phyloP scores from a whole-genome alignment of 441 rosid species.

The Jatropha multifida region DNA sequence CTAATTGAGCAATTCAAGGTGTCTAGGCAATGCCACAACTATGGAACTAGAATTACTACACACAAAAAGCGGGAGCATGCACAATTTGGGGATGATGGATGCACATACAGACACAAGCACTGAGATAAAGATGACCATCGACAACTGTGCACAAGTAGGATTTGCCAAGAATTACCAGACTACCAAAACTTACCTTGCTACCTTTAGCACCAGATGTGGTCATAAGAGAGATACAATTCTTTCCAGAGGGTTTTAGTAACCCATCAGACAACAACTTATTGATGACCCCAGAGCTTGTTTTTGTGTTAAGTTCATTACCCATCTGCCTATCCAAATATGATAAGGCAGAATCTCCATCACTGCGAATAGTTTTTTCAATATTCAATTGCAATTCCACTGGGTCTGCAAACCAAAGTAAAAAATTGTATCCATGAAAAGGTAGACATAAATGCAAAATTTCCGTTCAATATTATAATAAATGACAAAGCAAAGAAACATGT shows the following conservation, averaged over 20 bases:
- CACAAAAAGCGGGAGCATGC: too few species aligned
- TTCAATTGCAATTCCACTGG: slow-evolving; percentile 59
- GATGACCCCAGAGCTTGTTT: slow-evolving; percentile 70
- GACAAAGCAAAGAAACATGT: slow-evolving; percentile 4
- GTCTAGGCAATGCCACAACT: neutral
- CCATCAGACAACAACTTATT: slow-evolving; percentile 82
- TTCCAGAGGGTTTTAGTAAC: slow-evolving; percentile 80
- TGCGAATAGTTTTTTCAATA: slow-evolving; percentile 71
- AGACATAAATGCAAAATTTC: neutral
- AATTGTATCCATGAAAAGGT: slow-evolving; percentile 11
- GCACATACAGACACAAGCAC: neutral
- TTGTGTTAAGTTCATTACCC: slow-evolving; percentile 70
- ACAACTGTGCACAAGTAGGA: neutral
- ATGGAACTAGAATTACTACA: neutral
- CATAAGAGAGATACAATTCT: slow-evolving; percentile 93
- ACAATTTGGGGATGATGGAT: neutral
- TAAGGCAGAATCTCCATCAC: slow-evolving; percentile 83
- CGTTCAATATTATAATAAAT: neutral
- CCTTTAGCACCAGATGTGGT: slow-evolving; percentile 99
- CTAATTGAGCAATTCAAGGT: neutral
- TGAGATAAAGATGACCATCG: neutral
- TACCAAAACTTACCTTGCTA: slow-evolving; percentile 68
- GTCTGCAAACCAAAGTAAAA: slow-evolving; percentile 45
- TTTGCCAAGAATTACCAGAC: slow-evolving; percentile 6
- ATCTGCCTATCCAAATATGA: slow-evolving; percentile 78